phyloP scores from a whole-genome alignment of 495 filamentous ascomycete genomes.

The Penicillium dipodomyicola region DNA sequence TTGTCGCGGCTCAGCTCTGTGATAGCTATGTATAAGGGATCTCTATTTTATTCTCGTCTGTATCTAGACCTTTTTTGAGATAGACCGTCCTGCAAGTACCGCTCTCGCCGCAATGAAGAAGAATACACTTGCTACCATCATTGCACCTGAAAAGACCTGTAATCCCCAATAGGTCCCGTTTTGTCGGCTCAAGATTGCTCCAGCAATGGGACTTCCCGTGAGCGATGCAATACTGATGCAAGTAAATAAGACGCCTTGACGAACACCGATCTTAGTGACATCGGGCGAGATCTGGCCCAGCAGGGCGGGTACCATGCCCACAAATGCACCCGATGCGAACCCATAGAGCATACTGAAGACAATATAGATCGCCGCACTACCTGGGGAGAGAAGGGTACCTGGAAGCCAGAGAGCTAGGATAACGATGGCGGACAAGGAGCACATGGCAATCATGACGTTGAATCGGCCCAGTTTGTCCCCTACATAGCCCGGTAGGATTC shows the following conservation, averaged over 20 bases:
- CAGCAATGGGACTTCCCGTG: conserved; percentile 63
- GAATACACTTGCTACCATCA: conserved; percentile 14
- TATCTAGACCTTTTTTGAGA: conserved; percentile 4
- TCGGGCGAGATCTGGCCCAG: conserved; percentile 28
- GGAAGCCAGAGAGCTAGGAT: conserved; percentile 32
- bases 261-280: conserved; percentile 21
- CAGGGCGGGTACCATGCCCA: conserved; percentile 27
- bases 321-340: conserved; percentile 33
- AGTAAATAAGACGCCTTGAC: conserved; percentile 17
- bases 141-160: conserved; percentile 19
- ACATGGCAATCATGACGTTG: conserved; percentile 19
- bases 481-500: conserved; percentile 55
- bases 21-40: neutral
- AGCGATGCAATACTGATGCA: conserved; percentile 50
- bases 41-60: neutral
- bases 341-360: conserved; percentile 30
- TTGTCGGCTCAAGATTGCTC: conserved; percentile 28
- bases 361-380: conserved; percentile 25
- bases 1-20: conserved; percentile 1
- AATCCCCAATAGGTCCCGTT: conserved; percentile 14
- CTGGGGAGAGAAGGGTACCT: conserved; percentile 5
- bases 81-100: conserved; percentile 7
- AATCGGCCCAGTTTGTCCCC: conserved; percentile 42
- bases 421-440: conserved; percentile 25
- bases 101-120: conserved; percentile 10